phyloP scores from a whole-genome alignment of 768 basidiomycete species.

The Pulveroboletus sp. region DNA sequence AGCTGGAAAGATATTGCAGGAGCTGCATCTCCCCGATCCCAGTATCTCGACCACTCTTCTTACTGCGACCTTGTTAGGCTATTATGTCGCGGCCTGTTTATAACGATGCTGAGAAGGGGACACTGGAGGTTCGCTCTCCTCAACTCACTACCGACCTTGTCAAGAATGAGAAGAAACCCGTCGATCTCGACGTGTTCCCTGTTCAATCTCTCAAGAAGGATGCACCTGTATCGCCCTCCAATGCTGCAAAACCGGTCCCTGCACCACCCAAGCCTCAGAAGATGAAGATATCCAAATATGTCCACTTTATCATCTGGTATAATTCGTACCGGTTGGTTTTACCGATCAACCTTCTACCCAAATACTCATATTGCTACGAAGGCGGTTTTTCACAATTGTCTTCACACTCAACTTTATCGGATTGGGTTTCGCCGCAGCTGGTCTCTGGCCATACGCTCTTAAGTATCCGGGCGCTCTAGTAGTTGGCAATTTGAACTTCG shows the following conservation, averaged over 20 bases:
- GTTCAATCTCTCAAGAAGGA: constrained; percentile 43
- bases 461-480: constrained; percentile 69
- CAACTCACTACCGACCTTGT: constrained; percentile 29
- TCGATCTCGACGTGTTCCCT: constrained; percentile 27
- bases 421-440: constrained; percentile 56
- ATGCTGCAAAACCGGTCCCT: constrained; percentile 34
- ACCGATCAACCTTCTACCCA: not conserved
- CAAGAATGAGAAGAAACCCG: constrained; percentile 40
- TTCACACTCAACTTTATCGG: constrained; percentile 60
- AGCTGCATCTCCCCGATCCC: not conserved
- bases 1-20: constrained; percentile 1
- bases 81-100: constrained; percentile 46
- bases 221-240: constrained; percentile 32
- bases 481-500: constrained; percentile 67
- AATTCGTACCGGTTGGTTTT: constrained; percentile 66
- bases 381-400: constrained; percentile 71
- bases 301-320: constrained; percentile 69
- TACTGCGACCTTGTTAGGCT: constrained; percentile 5
- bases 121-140: constrained; percentile 42
- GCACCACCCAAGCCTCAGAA: constrained; percentile 42
- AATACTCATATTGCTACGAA: constrained; percentile 26
- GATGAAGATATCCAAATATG: constrained; percentile 58
- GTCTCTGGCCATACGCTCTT: constrained; percentile 66
- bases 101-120: constrained; percentile 60
- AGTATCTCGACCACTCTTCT: constrained; percentile 10